Percentiles rank a stretch among this genome's conserved stretches.
These are phyloP conservation scores for Plasmodium blacklocki DNA, from an alignment of 169 alveolate genomes.

Conservation along the genomic window DNA sequence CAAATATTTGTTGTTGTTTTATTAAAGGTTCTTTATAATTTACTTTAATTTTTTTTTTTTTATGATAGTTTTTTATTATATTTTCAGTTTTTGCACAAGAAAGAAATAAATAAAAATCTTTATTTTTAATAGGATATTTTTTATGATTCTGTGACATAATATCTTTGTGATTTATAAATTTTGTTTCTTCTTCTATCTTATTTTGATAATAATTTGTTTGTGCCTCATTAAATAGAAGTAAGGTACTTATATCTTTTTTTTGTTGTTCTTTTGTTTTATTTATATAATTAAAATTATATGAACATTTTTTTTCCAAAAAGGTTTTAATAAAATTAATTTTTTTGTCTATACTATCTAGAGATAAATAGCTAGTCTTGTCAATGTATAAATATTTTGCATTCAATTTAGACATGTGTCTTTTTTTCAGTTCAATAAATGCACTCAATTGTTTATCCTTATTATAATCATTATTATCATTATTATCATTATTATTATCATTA, in stretches of 20 bases:
- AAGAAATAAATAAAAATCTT: constrained; percentile 37
- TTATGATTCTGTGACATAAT: not conserved
- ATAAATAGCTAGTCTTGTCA: constrained; percentile 7
- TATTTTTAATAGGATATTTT: not conserved
- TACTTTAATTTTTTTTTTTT: constrained; percentile 19
- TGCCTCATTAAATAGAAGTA: not conserved
- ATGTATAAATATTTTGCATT: constrained; percentile 33
- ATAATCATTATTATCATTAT: not conserved
- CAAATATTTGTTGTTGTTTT: constrained; percentile 58
- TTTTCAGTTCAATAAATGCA: constrained; percentile 54
- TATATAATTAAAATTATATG: constrained; percentile 16
- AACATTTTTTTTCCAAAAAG: constrained; percentile 22
- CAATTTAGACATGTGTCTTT: constrained; percentile 43
- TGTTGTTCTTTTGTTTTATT: constrained; percentile 1
- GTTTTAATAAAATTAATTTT: constrained; percentile 25
- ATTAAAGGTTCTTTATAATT: constrained; percentile 40
- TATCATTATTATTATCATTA: no score
- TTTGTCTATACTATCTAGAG: constrained; percentile 13
- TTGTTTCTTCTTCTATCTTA: not conserved
- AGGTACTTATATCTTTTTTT: constrained; percentile 9
- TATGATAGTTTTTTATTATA: constrained; percentile 16
- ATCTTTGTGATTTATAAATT: not conserved
- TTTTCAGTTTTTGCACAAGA: constrained; percentile 36
- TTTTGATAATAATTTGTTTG: not conserved
- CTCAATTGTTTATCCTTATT: constrained; percentile 10